Base-by-base conservation (phyloP, 106 monocot genomes). In the Alisma plantagoaquatica region DNA sequence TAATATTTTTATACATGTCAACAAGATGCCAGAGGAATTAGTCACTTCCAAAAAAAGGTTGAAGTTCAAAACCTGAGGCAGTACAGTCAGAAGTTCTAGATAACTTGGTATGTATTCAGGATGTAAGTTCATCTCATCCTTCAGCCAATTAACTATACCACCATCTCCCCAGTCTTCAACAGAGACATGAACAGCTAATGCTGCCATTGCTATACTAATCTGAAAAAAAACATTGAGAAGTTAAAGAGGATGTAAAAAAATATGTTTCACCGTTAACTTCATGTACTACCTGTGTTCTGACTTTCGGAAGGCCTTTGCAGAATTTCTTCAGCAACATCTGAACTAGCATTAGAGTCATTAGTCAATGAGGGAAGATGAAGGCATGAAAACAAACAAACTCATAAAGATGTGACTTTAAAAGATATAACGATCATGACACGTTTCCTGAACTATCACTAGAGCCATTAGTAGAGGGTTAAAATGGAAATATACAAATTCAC, bases 221-320 rank as follows among this genome's bases (percentile, higher is more conserved):
- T 96, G 58, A 65, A 70, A 69, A 30, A 45, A 30, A 4, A 52
- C 35, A 38, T 7, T 7, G 6, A 6, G 14, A 14, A 14, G 35
- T 38, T 38, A 14, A 38, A 7, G 35, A 14, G 35, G 14, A 38
- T 31, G 2, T 16, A 38, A 29, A 14, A 35, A 32, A 42, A 51
- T 12, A 2, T 25, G 33, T 17, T 14, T n/a, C 32, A 57, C n/a
- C 55, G 26, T 11, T 27, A 27, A 17, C 31, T 33, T 31, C 23
- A 18, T 10, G n/a, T n/a, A n/a, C n/a, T n/a, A 96, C 94, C 94
- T 96, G 94, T 33, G 88, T 96, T 78, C 94, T 73, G 41, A 96
- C 88, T 81, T 94, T 76, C 26, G 80, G 75, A 25, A 81, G 88
- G 12, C 94, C 94, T 41, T 77, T 89, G 48, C 62, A 76, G 56